phyloP scores from a whole-genome alignment of 345 rosid species.

The Pugionium cornutum region DNA sequence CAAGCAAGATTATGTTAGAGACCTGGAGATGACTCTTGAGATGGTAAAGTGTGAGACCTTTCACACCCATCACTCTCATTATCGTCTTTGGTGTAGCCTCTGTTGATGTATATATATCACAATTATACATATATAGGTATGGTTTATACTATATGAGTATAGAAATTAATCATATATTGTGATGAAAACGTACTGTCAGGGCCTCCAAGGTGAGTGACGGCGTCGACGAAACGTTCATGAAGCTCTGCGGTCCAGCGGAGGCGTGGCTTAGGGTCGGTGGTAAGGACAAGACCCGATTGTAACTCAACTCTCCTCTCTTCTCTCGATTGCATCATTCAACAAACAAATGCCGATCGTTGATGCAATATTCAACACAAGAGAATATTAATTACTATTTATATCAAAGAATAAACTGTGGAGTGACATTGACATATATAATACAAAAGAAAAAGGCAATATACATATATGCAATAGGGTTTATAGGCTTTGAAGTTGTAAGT shows the following conservation, averaged over 20 bases:
- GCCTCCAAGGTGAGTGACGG: conserved; percentile 88
- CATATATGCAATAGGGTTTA: conserved; percentile 13
- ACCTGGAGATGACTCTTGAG: conserved; percentile 96
- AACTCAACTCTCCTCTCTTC: conserved; percentile 44
- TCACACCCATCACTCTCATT: conserved; percentile 90
- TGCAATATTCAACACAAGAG: conserved; percentile 29
- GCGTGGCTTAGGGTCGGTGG: conserved; percentile 91
- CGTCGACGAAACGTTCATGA: conserved; percentile 87
- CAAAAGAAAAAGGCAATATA: not conserved
- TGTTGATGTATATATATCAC: conserved; percentile 36
- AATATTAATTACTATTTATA: conserved; percentile 8
- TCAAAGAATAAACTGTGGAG: not conserved
- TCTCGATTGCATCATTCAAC: conserved; percentile 34
- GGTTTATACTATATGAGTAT: not conserved
- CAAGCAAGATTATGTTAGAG: not conserved
- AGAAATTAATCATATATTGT: not conserved
- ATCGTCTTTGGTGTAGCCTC: conserved; percentile 98
- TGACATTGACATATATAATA: conserved; percentile 14
- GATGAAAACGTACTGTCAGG: conserved; percentile 58
- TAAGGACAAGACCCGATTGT: conserved; percentile 67
- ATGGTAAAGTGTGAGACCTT: conserved; percentile 88
- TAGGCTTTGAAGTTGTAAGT: conserved; percentile 29
- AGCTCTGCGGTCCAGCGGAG: conserved; percentile 93
- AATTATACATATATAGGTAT: not conserved
- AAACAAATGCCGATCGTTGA: conserved; percentile 12